Conservation (phyloP, 139 green algal species). For the Haematococcus lacustris region DNA sequence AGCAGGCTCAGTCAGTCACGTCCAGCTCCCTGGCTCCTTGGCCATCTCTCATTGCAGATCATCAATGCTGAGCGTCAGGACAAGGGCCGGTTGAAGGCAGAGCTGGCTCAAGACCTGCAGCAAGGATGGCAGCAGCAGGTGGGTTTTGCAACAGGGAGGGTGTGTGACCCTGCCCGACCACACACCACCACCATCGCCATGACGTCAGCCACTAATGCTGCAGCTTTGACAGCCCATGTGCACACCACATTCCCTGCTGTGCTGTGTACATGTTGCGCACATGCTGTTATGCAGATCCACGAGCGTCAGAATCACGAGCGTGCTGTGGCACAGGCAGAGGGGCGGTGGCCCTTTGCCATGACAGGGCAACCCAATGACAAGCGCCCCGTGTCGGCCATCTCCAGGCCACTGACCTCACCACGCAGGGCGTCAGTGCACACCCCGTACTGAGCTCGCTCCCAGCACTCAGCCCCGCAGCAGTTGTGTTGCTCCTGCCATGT, state of each 20-base stretch:
- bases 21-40: not conserved
- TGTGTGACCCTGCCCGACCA: not conserved
- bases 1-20: too few relatives aligned
- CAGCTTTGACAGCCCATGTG: not conserved
- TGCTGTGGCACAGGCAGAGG: conserved; percentile 12
- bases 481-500: too few relatives aligned
- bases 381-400: conserved; percentile 20
- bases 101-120: conserved; percentile 20
- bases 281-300: conserved; percentile 17
- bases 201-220: not conserved
- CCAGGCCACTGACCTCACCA: not conserved
- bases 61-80: conserved; percentile 2
- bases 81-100: conserved; percentile 15
- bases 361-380: conserved; percentile 24
- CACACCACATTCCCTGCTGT: not conserved
- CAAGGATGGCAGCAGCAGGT: conserved; percentile 24
- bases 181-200: not conserved
- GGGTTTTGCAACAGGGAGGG: not conserved
- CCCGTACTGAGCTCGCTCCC: too few relatives aligned
- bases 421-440: too few relatives aligned
- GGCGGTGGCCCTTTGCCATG: conserved; percentile 21
- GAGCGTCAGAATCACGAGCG: conserved; percentile 18
- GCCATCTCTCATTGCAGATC: conserved; percentile 10
- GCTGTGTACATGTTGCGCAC: not conserved
- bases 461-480: too few relatives aligned